These are phyloP conservation scores for Sordaria brevicollis DNA, from an alignment of 495 filamentous ascomycete genomes.

Conservation along the genomic window DNA sequence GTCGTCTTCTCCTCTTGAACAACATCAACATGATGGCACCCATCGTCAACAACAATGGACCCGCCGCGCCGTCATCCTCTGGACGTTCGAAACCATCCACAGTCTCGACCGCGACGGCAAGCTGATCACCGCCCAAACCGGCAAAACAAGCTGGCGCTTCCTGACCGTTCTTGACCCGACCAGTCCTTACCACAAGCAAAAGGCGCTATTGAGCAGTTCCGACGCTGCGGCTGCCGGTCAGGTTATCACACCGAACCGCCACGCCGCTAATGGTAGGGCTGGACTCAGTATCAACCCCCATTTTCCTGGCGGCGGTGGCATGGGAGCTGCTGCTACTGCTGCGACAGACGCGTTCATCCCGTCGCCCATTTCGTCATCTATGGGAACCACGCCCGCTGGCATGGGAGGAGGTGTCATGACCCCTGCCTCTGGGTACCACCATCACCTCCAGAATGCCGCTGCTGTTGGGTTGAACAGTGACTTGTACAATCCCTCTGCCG, in stretches of 20 bases:
- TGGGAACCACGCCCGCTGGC: background rate
- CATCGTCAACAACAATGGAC: constrained; percentile 21
- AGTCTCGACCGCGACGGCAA: constrained; percentile 21
- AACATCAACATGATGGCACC: constrained; percentile 6
- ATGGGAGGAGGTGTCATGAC: constrained; percentile 25
- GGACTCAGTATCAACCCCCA: background rate
- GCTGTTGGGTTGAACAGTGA: constrained; percentile 3
- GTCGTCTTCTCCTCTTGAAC: background rate
- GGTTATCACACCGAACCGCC: background rate
- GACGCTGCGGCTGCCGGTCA: background rate
- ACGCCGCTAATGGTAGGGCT: background rate
- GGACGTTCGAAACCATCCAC: constrained; percentile 38
- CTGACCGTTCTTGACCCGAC: constrained; percentile 37
- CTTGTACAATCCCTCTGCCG: background rate
- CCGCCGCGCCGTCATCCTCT: constrained; percentile 33
- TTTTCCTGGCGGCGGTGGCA: background rate
- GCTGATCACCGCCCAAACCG: constrained; percentile 12
- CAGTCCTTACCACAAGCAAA: constrained; percentile 33
- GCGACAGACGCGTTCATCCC: background rate
- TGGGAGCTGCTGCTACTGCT: too few relatives aligned
- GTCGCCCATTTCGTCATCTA: background rate
- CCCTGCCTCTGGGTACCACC: constrained; percentile 29
- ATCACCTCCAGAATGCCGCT: constrained; percentile 25
- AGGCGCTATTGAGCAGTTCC: constrained; percentile 21
- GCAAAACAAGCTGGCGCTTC: constrained; percentile 34